phyloP scores from a whole-genome alignment of 192 early-diverging fungal species.

The Pilobolus umbonatus region DNA sequence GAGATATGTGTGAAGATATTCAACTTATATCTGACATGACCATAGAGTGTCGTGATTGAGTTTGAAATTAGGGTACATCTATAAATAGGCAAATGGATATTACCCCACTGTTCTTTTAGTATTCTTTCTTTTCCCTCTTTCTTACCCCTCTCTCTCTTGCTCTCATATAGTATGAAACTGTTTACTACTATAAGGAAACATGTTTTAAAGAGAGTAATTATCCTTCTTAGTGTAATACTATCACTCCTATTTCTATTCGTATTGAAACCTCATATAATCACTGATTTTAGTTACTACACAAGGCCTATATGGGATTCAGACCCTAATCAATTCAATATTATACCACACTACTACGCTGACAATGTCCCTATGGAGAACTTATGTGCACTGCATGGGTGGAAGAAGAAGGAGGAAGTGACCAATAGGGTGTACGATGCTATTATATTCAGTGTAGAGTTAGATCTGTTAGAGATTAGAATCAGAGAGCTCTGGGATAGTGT shows the following conservation, averaged over 20 bases:
- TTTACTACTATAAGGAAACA: too few relatives aligned
- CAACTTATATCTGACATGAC: too few relatives aligned
- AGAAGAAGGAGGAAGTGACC: neutral
- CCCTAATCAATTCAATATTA: constrained; percentile 20
- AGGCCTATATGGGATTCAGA: constrained; percentile 45
- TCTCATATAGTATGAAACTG: too few relatives aligned
- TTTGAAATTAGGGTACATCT: too few relatives aligned
- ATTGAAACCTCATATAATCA: constrained; percentile 9
- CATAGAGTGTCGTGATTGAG: too few relatives aligned
- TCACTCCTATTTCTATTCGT: neutral
- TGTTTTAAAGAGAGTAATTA: too few relatives aligned
- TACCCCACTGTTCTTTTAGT: too few relatives aligned
- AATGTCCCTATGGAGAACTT: constrained; percentile 31
- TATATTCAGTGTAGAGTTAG: constrained; percentile 60
- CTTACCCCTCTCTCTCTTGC: too few relatives aligned
- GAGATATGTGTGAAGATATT: too few relatives aligned
- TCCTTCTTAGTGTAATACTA: too few relatives aligned
- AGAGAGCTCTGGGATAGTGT: constrained; percentile 52
- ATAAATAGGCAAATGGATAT: too few relatives aligned
- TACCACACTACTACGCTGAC: constrained; percentile 45
- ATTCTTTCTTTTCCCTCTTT: too few relatives aligned
- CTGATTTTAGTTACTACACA: constrained; percentile 38
- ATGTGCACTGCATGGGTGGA: constrained; percentile 53
- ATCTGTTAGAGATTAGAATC: constrained; percentile 53
- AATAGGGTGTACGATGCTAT: constrained; percentile 52